Conservation (phyloP, 1,139 yeast genomes). For the Casaregolazyma suthepensis region DNA sequence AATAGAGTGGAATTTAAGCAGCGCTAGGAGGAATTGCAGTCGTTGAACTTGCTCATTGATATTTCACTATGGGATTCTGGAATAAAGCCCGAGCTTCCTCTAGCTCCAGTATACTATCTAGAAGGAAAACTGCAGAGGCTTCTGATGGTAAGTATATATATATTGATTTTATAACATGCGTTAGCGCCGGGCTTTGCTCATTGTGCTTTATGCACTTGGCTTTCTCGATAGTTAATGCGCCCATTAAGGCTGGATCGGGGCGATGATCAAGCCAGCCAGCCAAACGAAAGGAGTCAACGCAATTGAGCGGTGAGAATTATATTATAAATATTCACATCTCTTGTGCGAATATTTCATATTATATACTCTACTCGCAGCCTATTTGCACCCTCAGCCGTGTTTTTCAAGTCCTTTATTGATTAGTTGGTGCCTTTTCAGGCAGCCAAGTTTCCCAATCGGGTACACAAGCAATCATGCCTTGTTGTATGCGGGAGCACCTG, state of each 20-base stretch:
- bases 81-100: background rate
- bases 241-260: background rate
- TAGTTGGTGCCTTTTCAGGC: background rate
- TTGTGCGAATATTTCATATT: background rate
- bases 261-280: background rate
- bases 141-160: background rate
- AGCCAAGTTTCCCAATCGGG: background rate
- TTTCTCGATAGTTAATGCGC: background rate
- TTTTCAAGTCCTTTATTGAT: background rate
- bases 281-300: background rate
- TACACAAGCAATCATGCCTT: background rate
- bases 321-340: background rate
- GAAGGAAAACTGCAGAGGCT: background rate
- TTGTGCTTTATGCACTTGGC: background rate
- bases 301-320: background rate
- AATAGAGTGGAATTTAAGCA: background rate
- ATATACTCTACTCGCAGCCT: background rate
- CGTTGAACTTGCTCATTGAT: background rate
- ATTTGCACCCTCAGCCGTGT: background rate
- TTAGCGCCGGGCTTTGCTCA: background rate
- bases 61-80: background rate
- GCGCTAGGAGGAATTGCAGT: background rate
- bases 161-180: background rate
- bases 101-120: background rate
- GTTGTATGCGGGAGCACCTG: background rate